Percentiles rank a stretch among this genome's conserved stretches.
Evolutionary conservation across 345 rosid genomes (phyloP).

Genomic region (Populus simonii): DNA sequence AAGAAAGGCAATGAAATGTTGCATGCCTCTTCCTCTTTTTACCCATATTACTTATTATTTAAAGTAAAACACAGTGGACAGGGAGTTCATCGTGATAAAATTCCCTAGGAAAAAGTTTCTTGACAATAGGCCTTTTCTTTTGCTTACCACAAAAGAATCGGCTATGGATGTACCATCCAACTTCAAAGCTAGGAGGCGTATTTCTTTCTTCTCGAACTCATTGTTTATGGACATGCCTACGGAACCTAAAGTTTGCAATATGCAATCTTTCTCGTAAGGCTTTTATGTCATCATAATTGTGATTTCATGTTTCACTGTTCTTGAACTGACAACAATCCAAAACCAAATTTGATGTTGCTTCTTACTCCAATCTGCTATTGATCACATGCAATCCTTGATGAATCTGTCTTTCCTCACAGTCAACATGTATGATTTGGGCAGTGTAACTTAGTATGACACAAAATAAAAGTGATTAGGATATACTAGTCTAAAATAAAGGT

Average conservation of each 20-base stretch:
- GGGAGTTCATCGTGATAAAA: too few species aligned
- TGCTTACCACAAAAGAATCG: slow-evolving; percentile 97
- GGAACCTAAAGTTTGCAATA: slow-evolving; percentile 98
- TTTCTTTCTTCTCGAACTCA: slow-evolving; percentile 96
- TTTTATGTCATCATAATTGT: slow-evolving; percentile 9
- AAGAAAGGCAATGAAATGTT: too few species aligned
- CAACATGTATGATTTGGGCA: not conserved
- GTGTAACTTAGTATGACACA: not conserved
- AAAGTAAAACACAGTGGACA: too few species aligned
- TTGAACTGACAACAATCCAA: not conserved
- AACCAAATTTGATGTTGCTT: not conserved
- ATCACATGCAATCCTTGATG: not conserved
- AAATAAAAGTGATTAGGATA: not conserved
- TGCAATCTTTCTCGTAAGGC: slow-evolving; percentile 98
- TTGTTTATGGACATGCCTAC: slow-evolving; percentile 96
- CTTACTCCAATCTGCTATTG: not conserved
- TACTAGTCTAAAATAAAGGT: not conserved
- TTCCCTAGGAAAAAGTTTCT: too few species aligned
- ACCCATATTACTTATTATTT: too few species aligned
- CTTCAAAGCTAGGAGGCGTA: slow-evolving; percentile 94
- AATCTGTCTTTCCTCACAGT: not conserved
- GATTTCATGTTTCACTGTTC: not conserved
- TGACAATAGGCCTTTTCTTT: slow-evolving; percentile 53
- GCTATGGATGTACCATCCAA: slow-evolving; percentile 99
- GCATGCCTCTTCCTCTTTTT: too few species aligned